phyloP scores from a whole-genome alignment of 2,329 filamentous ascomycete genomes.

The Graphiopsis chlorocephala region DNA sequence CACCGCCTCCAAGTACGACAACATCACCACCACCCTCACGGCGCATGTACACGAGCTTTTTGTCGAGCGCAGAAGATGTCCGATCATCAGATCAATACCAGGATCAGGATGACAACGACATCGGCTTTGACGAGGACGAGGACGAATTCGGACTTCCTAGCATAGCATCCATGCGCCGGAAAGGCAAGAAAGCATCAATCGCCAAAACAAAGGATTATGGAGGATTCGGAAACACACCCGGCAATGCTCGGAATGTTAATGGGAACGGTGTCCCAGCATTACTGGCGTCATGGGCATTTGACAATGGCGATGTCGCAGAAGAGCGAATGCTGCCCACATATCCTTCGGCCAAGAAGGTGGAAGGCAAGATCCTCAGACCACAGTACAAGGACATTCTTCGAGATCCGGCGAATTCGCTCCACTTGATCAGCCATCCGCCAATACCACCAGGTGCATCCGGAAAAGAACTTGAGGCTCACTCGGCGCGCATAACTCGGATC shows the following conservation, averaged over 20 bases:
- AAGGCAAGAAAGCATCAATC: conserved; percentile 50
- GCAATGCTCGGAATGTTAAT: conserved; percentile 18
- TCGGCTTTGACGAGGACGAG: conserved; percentile 80
- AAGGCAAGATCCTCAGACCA: conserved; percentile 91
- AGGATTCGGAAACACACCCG: conserved; percentile 21
- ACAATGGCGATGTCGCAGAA: conserved; percentile 92
- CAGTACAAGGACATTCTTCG: conserved; percentile 94
- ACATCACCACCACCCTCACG: conserved; percentile 46
- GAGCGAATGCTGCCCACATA: conserved; percentile 77
- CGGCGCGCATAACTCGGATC: conserved; percentile 84
- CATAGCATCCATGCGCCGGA: conserved; percentile 84
- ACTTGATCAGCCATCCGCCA: conserved; percentile 85
- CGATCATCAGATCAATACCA: conserved; percentile 67
- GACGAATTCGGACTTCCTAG: conserved; percentile 95
- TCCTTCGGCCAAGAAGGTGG: conserved; percentile 81
- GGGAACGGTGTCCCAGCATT: conserved; percentile 21
- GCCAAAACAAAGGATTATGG: conserved; percentile 47
- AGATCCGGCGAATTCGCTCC: conserved; percentile 86
- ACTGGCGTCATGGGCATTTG: conserved; percentile 56
- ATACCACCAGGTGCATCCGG: conserved; percentile 69
- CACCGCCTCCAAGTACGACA: conserved; percentile 33
- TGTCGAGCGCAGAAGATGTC: conserved; percentile 77
- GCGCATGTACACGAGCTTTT: conserved; percentile 74
- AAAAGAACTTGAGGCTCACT: conserved; percentile 83
- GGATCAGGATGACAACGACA: conserved; percentile 62